A percentile compares a stretch with the other conserved stretches of the same genome.
phyloP scores from a whole-genome alignment of 208 protist species.

The Kentomonas sorsogonicus region DNA sequence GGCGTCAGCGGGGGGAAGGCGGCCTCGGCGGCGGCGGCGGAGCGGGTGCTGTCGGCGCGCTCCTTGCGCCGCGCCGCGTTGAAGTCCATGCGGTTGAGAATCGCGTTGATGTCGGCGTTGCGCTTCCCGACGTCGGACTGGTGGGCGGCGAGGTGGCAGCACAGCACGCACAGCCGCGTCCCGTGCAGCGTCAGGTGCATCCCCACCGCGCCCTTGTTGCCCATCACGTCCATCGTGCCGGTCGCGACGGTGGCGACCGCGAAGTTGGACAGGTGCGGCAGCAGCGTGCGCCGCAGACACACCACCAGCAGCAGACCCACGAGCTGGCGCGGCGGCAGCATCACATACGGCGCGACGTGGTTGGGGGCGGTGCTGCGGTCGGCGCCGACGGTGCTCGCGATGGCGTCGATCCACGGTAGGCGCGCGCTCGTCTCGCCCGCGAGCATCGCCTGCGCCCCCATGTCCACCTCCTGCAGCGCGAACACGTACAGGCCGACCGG shows the following conservation, averaged over 20 bases:
- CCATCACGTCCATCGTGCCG: conserved; percentile 79
- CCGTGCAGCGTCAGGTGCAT: conserved; percentile 69
- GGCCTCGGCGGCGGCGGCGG: conserved; percentile 14
- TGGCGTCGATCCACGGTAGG: conserved; percentile 56
- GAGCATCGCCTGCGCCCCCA: conserved; percentile 85
- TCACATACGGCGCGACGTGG: conserved; percentile 40
- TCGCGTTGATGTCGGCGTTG: conserved; percentile 89
- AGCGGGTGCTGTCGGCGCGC: conserved; percentile 16
- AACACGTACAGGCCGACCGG: conserved; percentile 74
- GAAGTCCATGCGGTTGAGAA: conserved; percentile 85
- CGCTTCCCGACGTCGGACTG: conserved; percentile 78
- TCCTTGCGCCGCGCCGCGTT: conserved; percentile 48
- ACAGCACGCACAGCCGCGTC: conserved; percentile 83
- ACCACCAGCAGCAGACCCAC: conserved; percentile 83
- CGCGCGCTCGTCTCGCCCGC: conserved; percentile 80
- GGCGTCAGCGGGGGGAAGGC: conserved; percentile 51
- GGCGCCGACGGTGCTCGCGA: conserved; percentile 48
- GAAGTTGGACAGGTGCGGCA: conserved; percentile 48
- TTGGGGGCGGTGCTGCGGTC: conserved; percentile 21
- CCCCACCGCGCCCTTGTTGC: conserved; percentile 92
- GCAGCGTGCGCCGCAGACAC: conserved; percentile 60
- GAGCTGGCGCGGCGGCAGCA: conserved; percentile 77
- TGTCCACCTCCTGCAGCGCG: conserved; percentile 89
- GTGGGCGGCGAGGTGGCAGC: conserved; percentile 91
- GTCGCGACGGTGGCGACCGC: conserved; percentile 62